Conservation (phyloP, 2,329 filamentous ascomycete species). For the Ceratocystis alfenasii region DNA sequence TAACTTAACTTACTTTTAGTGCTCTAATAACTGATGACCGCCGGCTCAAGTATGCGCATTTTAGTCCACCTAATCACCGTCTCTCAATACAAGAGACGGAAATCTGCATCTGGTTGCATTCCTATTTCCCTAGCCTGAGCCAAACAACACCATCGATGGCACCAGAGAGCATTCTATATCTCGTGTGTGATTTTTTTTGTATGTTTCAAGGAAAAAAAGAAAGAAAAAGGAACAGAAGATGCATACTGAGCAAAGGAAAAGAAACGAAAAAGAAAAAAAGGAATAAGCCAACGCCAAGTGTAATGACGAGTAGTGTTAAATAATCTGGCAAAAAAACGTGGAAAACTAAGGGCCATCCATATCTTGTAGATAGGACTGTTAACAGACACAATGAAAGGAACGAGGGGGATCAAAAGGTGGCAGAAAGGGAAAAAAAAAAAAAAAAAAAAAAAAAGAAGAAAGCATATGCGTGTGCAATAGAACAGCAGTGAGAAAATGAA, state of each 20-base stretch:
- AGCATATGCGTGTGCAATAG: conserved; percentile 9
- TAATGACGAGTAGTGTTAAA: neutral
- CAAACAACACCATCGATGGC: neutral
- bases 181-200: conserved; percentile 7
- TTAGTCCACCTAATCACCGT: no score
- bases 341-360: conserved; percentile 7
- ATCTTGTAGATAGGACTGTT: neutral
- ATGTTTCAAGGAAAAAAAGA: neutral
- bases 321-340: neutral
- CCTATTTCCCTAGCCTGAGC: no score
- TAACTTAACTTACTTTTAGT: conserved; percentile 12
- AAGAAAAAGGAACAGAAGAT: neutral
- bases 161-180: conserved; percentile 4
- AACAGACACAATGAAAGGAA: neutral
- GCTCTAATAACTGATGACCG: neutral
- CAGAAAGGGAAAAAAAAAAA: neutral
- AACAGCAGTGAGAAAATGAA: conserved; percentile 10
- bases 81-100: no score
- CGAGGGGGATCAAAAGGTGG: neutral
- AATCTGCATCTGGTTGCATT: no score
- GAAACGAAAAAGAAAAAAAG: conserved; percentile 10
- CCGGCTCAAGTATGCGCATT: neutral
- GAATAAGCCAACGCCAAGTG: conserved; percentile 1
- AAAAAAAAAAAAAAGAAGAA: neutral
- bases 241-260: neutral